Conservation (phyloP, 768 basidiomycete species). For the Artomyces pyxidatus region DNA sequence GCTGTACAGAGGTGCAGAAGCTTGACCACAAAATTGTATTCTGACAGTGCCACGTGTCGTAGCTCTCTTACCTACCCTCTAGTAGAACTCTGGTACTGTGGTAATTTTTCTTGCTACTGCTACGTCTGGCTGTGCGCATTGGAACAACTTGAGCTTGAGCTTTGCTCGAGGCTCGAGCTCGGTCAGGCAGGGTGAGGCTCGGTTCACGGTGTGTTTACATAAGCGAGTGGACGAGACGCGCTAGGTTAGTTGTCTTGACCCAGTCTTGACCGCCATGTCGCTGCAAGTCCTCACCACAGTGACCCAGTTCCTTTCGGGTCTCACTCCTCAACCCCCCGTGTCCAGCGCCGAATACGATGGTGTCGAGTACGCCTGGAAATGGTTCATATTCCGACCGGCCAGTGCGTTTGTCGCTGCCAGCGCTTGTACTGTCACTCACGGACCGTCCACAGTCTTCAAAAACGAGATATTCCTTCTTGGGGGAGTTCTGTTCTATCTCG, state of each 20-base stretch:
- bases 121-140: too few species aligned
- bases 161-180: not conserved
- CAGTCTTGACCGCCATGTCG: too few species aligned
- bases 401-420: constrained; percentile 32
- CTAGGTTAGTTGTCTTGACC: too few species aligned
- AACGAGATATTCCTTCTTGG: constrained; percentile 52
- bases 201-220: too few species aligned
- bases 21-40: constrained; percentile 60
- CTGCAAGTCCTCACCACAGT: not conserved
- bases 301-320: not conserved
- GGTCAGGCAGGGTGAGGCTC: not conserved
- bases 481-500: constrained; percentile 47
- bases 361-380: constrained; percentile 62
- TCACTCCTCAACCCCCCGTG: constrained; percentile 53
- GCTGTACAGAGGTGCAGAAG: constrained; percentile 76
- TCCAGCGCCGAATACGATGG: constrained; percentile 62
- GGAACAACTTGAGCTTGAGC: constrained; percentile 1
- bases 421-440: constrained; percentile 1
- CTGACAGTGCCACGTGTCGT: constrained; percentile 3
- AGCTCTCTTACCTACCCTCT: constrained; percentile 12
- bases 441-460: constrained; percentile 44
- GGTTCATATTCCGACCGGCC: constrained; percentile 76
- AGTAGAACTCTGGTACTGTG: too few species aligned
- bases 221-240: too few species aligned
- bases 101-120: too few species aligned